phyloP scores from a whole-genome alignment of 1,139 yeast species.

The Lodderomyces beijingensis region DNA sequence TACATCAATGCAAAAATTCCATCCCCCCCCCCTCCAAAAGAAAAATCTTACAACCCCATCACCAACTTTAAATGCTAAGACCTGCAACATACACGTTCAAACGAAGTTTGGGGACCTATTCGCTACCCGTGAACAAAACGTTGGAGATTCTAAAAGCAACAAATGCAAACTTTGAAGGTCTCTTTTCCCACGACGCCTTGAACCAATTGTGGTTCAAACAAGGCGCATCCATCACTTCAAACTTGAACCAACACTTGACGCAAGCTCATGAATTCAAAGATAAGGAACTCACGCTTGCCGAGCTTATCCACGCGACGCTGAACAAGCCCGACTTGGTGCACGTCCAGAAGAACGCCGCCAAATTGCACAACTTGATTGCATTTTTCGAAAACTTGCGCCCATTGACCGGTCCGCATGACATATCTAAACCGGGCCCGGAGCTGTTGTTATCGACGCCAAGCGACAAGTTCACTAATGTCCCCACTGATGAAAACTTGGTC shows the following conservation, averaged over 20 bases:
- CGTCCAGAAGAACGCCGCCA: constrained; percentile 55
- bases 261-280: too few relatives aligned
- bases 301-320: constrained; percentile 38
- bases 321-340: constrained; percentile 44
- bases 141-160: constrained; percentile 30
- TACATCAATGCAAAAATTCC: too few relatives aligned
- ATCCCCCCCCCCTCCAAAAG: too few relatives aligned
- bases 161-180: constrained; percentile 46
- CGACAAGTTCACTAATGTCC: constrained; percentile 29
- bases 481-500: constrained; percentile 32
- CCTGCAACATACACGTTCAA: too few relatives aligned
- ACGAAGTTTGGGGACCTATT: constrained; percentile 22
- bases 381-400: constrained; percentile 52
- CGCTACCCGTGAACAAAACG: constrained; percentile 14
- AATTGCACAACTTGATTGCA: constrained; percentile 56
- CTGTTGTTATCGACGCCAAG: constrained; percentile 45
- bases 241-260: constrained; percentile 39
- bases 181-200: constrained; percentile 49
- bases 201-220: constrained; percentile 59
- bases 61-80: too few relatives aligned
- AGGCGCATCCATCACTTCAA: constrained; percentile 42
- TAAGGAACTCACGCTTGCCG: constrained; percentile 25
- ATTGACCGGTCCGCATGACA: constrained; percentile 7
- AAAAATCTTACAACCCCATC: too few relatives aligned
- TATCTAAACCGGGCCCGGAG: constrained; percentile 19